Evolutionary conservation across 129 eudicot genomes (phyloP), one percentile per base, ranked within the genome.

Genomic region (Pittosporum tobira): DNA sequence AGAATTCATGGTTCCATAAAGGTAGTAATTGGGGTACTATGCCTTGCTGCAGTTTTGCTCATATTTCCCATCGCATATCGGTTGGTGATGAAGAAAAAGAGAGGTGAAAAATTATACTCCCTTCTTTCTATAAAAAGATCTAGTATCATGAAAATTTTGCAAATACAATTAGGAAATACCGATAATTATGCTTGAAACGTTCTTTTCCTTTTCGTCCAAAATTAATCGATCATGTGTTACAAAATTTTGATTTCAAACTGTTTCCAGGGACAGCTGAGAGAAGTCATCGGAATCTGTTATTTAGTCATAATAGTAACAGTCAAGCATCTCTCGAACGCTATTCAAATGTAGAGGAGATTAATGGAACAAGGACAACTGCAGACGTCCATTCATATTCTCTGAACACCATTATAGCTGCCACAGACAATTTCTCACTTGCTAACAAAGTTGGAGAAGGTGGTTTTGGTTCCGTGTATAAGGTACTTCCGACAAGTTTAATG

Each of bases 71-170:
- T 19, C 31, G 55, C 37, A 16, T 55, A 59, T 65, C 68, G 73
- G 58, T 64, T 65, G 50, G 30, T 67, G 36, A 15, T 2, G 64
- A 75, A 61, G 74, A 75, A 68, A 40, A 64, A n/a, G 16, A 69
- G 19, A 80, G 82, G 86, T 75, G 68, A 65, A 20, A 14, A 44
- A 2, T 2, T 31, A 18, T 2, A 4, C 18, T 7, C 1, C 31
- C 11, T 31, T 31, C 38, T 5, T 31, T 34, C 10, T 34, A 34
- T 34, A 34, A 5, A 6, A 34, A 7, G 6, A 34, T 34, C 9
- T 6, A 4, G 6, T 5, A 5, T 4, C 6, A 5, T 34, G 9
- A 34, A 34, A 5, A 4, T 34, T 1, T 34, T 5, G 6, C 1
- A 11, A 34, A 34, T 1, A 34, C 6, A 34, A 34, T 34, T 34